phyloP scores from a whole-genome alignment of 2,329 filamentous ascomycete genomes.

The Monosporascus sp. region DNA sequence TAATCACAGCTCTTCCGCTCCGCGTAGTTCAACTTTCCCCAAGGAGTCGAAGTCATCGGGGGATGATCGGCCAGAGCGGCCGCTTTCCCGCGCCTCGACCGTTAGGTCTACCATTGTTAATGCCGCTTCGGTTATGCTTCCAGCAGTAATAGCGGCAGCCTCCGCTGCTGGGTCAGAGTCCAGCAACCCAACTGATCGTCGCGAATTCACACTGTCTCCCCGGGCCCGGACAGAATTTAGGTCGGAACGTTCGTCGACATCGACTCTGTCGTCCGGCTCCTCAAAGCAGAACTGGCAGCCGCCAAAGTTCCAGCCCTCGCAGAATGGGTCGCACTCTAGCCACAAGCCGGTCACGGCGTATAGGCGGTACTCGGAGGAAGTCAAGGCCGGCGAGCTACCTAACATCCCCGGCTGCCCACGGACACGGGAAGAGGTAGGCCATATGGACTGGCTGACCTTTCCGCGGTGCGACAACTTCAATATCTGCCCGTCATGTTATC shows the following conservation, averaged over 20 bases:
- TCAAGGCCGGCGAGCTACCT: conserved; percentile 34
- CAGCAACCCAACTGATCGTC: conserved; percentile 7
- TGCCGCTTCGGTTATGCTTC: conserved; percentile 10
- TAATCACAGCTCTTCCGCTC: conserved; percentile 13
- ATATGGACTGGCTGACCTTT: conserved; percentile 77
- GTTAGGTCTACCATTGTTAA: conserved; percentile 12
- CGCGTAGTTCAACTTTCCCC: conserved; percentile 25
- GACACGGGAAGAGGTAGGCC: conserved; percentile 53
- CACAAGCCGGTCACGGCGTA: conserved; percentile 41
- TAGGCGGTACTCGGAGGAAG: conserved; percentile 50
- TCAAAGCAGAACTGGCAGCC: conserved; percentile 39
- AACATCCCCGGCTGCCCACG: conserved; percentile 66
- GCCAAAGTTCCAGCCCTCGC: conserved; percentile 36
- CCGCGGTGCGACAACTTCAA: conserved; percentile 65
- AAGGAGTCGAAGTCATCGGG: conserved; percentile 17
- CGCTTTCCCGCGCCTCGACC: conserved; percentile 20
- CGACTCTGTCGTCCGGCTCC: conserved; percentile 15
- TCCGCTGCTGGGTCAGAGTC: conserved; percentile 6
- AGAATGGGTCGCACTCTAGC: conserved; percentile 29
- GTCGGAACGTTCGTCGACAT: conserved; percentile 13
- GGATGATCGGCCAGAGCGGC: conserved; percentile 13
- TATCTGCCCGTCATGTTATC: conserved; percentile 78
- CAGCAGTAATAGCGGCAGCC: conserved; percentile 10
- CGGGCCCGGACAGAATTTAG: conserved; percentile 9
- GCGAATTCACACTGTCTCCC: conserved; percentile 9